Evolutionary conservation across 1,284 basidiomycete species (phyloP).

Genomic region (Cryptococcus maquisensis): DNA sequence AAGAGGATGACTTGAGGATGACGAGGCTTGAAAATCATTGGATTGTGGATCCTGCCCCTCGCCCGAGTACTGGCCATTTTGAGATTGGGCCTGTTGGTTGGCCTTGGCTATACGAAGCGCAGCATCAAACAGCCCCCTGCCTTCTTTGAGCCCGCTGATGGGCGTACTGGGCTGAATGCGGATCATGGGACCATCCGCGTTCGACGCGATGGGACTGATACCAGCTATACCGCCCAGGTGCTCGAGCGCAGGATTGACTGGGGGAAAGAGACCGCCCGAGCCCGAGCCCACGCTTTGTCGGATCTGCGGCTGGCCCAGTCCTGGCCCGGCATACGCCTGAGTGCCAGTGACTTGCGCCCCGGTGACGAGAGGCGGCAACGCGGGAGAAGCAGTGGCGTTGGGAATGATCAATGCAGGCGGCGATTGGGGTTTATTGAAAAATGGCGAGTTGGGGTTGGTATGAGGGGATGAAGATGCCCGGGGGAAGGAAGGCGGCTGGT

Average conservation of each 20-base stretch:
- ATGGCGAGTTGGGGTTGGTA: constrained; percentile 30
- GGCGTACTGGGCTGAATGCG: constrained; percentile 50
- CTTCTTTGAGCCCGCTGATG: constrained; percentile 45
- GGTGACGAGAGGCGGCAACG: constrained; percentile 35
- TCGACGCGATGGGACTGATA: constrained; percentile 44
- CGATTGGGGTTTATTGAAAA: constrained; percentile 44
- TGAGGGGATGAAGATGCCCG: constrained; percentile 12
- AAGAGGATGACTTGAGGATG: constrained; percentile 10
- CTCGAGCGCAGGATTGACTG: constrained; percentile 39
- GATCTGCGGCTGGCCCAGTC: neutral
- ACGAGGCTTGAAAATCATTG: constrained; percentile 13
- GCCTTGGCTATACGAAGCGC: constrained; percentile 34
- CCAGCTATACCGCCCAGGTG: constrained; percentile 45
- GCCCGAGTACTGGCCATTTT: neutral
- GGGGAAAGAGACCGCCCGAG: constrained; percentile 29
- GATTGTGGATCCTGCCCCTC: constrained; percentile 3
- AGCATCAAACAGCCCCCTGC: constrained; percentile 43
- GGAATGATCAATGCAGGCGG: constrained; percentile 48
- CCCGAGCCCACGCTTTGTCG: constrained; percentile 5
- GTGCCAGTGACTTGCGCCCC: constrained; percentile 1
- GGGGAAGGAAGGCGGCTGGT: constrained; percentile 9
- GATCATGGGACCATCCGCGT: constrained; percentile 48
- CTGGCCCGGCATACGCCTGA: neutral
- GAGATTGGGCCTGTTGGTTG: constrained; percentile 7
- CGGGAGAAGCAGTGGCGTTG: constrained; percentile 30